Conservation (phyloP, 2,329 filamentous ascomycete species). For the Colletotrichum trifolii region DNA sequence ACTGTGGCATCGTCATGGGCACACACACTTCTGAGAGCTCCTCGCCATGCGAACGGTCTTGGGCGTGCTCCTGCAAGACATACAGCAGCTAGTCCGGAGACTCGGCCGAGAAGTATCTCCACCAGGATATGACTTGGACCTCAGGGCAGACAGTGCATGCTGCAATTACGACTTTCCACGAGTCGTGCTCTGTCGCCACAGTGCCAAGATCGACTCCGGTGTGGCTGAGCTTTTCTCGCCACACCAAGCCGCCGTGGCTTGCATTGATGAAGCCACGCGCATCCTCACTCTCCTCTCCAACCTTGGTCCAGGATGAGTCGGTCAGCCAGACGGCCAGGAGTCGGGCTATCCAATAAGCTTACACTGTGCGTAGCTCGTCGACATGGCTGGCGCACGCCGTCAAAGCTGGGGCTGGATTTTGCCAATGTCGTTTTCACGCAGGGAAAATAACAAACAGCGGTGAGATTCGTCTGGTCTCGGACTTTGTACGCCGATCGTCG, state of each 20-base stretch:
- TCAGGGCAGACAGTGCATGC: no score
- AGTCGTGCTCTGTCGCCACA: no score
- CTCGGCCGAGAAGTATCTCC: no score
- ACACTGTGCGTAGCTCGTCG: constrained; percentile 2
- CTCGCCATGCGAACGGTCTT: no score
- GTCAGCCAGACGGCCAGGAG: not conserved
- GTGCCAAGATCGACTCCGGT: no score
- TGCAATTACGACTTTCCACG: no score
- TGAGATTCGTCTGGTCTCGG: constrained; percentile 22
- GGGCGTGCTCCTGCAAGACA: no score
- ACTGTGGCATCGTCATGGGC: no score
- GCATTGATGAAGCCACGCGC: constrained; percentile 6
- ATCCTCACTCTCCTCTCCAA: not conserved
- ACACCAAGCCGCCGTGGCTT: constrained; percentile 11
- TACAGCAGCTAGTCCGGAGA: no score
- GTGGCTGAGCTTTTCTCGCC: constrained; percentile 1
- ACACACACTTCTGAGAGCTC: no score
- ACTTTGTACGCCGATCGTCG: not conserved
- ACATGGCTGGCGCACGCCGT: constrained; percentile 3
- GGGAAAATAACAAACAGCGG: constrained; percentile 23
- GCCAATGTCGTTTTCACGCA: constrained; percentile 9
- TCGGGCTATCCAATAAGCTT: constrained; percentile 17
- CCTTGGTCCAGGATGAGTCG: constrained; percentile 6
- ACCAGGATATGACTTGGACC: no score
- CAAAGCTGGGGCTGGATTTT: constrained; percentile 7